These are phyloP conservation scores for Dothistroma pini DNA, from an alignment of 2,329 filamentous ascomycete species.

Conservation along the genomic window DNA sequence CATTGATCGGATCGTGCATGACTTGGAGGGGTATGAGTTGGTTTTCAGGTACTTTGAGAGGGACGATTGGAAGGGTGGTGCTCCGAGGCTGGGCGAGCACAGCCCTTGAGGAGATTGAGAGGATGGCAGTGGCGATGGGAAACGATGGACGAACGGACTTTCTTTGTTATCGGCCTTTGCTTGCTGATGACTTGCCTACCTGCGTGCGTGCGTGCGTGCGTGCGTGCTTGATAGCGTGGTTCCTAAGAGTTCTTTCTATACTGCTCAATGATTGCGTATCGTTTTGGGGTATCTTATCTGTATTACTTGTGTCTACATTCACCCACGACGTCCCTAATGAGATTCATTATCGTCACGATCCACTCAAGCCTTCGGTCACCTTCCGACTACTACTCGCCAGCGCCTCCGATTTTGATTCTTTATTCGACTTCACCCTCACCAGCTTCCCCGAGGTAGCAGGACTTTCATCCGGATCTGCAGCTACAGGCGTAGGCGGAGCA, in stretches of 20 bases:
- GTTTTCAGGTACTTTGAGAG: constrained; percentile 96
- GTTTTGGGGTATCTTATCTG: background rate
- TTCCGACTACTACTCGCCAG: background rate
- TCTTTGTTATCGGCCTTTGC: background rate
- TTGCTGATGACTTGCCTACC: background rate
- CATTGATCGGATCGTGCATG: constrained; percentile 92
- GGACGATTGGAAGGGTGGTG: constrained; percentile 70
- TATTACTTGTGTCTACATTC: background rate
- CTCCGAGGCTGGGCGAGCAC: constrained; percentile 58
- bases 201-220: background rate
- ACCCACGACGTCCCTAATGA: background rate
- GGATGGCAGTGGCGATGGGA: background rate
- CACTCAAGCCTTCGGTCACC: background rate
- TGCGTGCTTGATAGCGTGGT: background rate
- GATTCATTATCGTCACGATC: background rate
- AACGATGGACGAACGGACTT: background rate
- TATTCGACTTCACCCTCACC: background rate
- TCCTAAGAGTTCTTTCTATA: background rate
- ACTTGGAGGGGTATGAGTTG: constrained; percentile 94
- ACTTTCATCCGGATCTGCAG: constrained; percentile 16
- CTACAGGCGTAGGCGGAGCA: constrained; percentile 2
- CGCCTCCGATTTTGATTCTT: background rate
- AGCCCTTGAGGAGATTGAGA: constrained; percentile 12
- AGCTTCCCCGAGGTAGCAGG: constrained; percentile 14
- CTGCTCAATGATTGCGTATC: background rate